These are phyloP conservation scores for Telopea speciosissima DNA, from an alignment of 177 flowering plant genomes.

Conservation along the genomic window DNA sequence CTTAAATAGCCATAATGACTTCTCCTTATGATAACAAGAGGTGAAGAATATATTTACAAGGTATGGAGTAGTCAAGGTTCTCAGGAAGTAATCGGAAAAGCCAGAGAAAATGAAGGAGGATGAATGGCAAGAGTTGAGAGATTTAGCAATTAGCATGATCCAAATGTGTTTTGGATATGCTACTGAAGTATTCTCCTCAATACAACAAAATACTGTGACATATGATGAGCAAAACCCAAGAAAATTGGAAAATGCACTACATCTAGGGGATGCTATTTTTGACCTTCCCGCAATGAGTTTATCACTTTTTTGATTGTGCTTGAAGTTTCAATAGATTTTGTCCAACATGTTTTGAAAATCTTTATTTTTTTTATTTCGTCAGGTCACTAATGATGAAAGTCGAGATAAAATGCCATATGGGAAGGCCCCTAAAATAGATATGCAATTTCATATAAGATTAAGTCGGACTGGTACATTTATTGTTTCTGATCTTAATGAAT, in stretches of 20 bases:
- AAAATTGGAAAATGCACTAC: constrained; percentile 31
- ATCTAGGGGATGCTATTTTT: constrained; percentile 61
- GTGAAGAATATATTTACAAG: too few relatives aligned
- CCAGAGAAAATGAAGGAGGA: too few relatives aligned
- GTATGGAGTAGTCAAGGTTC: too few relatives aligned
- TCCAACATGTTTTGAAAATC: not conserved
- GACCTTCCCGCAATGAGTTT: constrained; percentile 44
- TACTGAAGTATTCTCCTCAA: too few relatives aligned
- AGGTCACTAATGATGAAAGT: constrained; percentile 49
- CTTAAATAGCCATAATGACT: too few relatives aligned
- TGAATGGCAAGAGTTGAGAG: too few relatives aligned
- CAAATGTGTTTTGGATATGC: too few relatives aligned
- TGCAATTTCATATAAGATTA: constrained; percentile 47
- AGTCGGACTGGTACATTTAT: constrained; percentile 28
- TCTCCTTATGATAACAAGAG: too few relatives aligned
- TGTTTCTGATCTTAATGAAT: not conserved
- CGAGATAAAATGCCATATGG: constrained; percentile 58
- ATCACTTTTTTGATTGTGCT: not conserved
- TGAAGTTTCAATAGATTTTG: not conserved
- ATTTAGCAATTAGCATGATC: too few relatives aligned
- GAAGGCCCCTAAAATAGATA: constrained; percentile 32
- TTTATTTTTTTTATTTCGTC: not conserved
- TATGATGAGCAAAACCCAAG: constrained; percentile 22
- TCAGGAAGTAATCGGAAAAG: too few relatives aligned
- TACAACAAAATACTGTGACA: constrained; percentile 41